These are phyloP conservation scores for Diaporthe batatas DNA, from an alignment of 2,329 filamentous ascomycete species.

Conservation along the genomic window DNA sequence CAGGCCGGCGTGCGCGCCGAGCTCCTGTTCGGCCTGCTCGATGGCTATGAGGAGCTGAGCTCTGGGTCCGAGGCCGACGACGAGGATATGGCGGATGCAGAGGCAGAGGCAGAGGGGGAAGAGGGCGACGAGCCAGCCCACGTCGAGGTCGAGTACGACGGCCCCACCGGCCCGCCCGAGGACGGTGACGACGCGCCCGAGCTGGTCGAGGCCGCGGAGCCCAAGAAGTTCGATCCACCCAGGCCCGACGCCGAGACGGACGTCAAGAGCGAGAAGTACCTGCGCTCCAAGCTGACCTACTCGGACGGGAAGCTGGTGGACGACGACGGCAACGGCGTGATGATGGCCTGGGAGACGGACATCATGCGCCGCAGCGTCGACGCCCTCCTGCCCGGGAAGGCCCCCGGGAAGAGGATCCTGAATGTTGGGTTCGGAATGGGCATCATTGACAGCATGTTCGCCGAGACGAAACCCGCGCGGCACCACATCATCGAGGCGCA, in stretches of 20 bases:
- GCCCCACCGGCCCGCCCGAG: conserved; percentile 44
- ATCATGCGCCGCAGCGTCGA: conserved; percentile 86
- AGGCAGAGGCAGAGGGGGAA: conserved; percentile 49
- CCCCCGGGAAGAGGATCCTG: conserved; percentile 75
- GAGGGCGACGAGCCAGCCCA: conserved; percentile 46
- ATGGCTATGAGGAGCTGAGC: conserved; percentile 81
- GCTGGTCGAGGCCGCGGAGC: conserved; percentile 48
- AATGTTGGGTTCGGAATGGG: conserved; percentile 95
- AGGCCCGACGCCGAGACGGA: conserved; percentile 55
- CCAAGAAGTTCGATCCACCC: conserved; percentile 53
- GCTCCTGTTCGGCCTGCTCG: conserved; percentile 84
- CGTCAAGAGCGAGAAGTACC: conserved; percentile 76
- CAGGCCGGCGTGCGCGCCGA: conserved; percentile 93
- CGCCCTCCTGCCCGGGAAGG: conserved; percentile 64
- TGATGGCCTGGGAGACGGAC: conserved; percentile 93
- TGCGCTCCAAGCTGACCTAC: conserved; percentile 76
- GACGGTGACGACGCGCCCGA: conserved; percentile 52
- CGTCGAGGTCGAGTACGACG: conserved; percentile 38
- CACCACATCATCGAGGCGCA: conserved; percentile 93
- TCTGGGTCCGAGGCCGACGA: conserved; percentile 66
- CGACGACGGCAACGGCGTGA: conserved; percentile 83
- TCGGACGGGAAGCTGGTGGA: conserved; percentile 78
- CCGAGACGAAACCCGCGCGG: conserved; percentile 72
- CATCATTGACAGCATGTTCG: conserved; percentile 84
- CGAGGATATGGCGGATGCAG: conserved; percentile 56